Evolutionary conservation across 2,329 filamentous ascomycete genomes (phyloP), one percentile per base, ranked within the genome.

Genomic region (Harringtonia aguacate): DNA sequence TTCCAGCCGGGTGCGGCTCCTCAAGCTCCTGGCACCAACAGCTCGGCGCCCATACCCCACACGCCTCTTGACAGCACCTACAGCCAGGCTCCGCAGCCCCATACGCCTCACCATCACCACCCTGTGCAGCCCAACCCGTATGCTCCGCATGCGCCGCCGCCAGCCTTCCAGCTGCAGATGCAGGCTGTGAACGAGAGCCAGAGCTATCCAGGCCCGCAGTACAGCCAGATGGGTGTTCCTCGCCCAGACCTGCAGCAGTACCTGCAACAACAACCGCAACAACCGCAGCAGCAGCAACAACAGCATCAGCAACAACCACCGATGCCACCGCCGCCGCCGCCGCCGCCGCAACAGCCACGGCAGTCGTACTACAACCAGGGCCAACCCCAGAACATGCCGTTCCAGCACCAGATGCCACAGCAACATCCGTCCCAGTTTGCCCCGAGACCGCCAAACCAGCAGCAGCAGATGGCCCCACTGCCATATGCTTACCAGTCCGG

Each of bases 41-140:
- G 15, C 21, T 20, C 35, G 13, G 35, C 20, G 5, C 35, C 6
- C 8, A 22, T 30, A 3, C 36, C 67, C 35, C 68, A 69, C 41
- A 76, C 74, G 6, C 72, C 77, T 9, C 58, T 75, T 28, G 75
- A 82, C 14, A 73, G 77, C 48, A 65, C 67, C 17, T 61, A 67
- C 41, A 56, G 59, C 6, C 67, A 72, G 22, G 66, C 70, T 20
- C 57, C 70, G 24, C 69, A 74, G 55, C 75, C 79, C 13, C 33
- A 28, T 27, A 5, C 8, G 13, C 9, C 20, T 13, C 35, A 37
- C 55, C 69, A 29, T 4, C 41, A 74, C 45, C 70, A 73, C 41
- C 65, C 71, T 14, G 57, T 61, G 34, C 69, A 70, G 24, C 65
- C 66, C 18, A 58, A 71, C 15, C 67, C 70, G 12, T 60, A 68